phyloP scores from a whole-genome alignment of 148 eudicot genomes.

The Amaranthus hypochondriacus region DNA sequence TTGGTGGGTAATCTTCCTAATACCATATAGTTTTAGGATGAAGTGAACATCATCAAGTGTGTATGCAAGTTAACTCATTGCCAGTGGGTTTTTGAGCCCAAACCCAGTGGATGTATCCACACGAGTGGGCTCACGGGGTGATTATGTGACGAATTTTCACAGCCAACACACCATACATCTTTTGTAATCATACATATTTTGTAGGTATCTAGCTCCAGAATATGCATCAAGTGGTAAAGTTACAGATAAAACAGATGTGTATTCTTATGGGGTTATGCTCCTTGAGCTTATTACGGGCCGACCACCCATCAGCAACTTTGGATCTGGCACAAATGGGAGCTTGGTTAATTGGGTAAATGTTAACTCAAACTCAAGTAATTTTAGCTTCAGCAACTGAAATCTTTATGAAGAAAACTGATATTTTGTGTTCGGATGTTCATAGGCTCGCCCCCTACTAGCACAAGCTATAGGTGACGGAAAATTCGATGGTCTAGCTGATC shows the following conservation, averaged over 20 bases:
- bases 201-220: constrained; percentile 47
- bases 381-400: neutral
- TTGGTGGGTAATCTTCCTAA: too few relatives aligned
- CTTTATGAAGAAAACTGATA: neutral
- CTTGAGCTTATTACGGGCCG: constrained; percentile 51
- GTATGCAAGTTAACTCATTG: too few relatives aligned
- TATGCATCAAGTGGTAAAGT: constrained; percentile 51
- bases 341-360: constrained; percentile 43
- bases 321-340: constrained; percentile 29
- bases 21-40: too few relatives aligned
- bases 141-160: too few relatives aligned
- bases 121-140: too few relatives aligned
- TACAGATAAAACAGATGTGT: constrained; percentile 45
- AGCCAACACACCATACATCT: neutral
- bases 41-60: too few relatives aligned
- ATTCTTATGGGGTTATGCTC: constrained; percentile 52
- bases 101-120: too few relatives aligned
- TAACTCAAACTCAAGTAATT: neutral
- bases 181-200: neutral
- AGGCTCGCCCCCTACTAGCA: constrained; percentile 50
- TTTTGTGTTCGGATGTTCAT: neutral
- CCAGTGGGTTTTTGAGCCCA: too few relatives aligned
- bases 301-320: constrained; percentile 31
- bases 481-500: constrained; percentile 36
- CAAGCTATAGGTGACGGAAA: constrained; percentile 42